These are phyloP conservation scores for Fomitopsis serialis DNA, from an alignment of 768 basidiomycete species.

Conservation along the genomic window DNA sequence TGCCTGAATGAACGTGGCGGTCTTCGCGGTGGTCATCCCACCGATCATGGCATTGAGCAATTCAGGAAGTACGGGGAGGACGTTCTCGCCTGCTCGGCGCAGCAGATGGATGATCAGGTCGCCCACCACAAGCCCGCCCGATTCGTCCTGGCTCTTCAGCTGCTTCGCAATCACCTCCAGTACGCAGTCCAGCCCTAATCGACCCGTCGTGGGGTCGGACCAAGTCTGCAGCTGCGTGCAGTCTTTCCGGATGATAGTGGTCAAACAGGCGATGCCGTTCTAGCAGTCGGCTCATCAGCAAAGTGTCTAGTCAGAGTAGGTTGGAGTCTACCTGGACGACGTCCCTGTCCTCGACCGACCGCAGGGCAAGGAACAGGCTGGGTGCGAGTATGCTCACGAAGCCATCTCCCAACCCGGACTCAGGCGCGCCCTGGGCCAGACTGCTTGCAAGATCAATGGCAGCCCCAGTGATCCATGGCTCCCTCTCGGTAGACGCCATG, in stretches of 20 bases:
- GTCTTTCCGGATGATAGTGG: constrained; percentile 83
- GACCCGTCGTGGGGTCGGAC: constrained; percentile 53
- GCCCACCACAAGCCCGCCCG: constrained; percentile 88
- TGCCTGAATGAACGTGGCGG: constrained; percentile 89
- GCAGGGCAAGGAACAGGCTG: constrained; percentile 64
- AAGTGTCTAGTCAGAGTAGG: not conserved
- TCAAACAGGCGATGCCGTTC: constrained; percentile 82
- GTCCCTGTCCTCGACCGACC: constrained; percentile 78
- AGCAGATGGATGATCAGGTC: constrained; percentile 93
- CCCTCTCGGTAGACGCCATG: constrained; percentile 46
- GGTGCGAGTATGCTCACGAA: constrained; percentile 76
- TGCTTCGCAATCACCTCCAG: constrained; percentile 74
- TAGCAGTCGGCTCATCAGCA: constrained; percentile 20
- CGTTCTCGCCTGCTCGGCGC: constrained; percentile 71
- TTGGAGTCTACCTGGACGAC: constrained; percentile 54
- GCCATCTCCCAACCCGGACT: constrained; percentile 68
- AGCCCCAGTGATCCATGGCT: constrained; percentile 72
- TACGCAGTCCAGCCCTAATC: constrained; percentile 71
- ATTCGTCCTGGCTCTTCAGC: constrained; percentile 78
- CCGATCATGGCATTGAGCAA: constrained; percentile 79
- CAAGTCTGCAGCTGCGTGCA: constrained; percentile 75
- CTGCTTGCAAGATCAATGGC: constrained; percentile 79
- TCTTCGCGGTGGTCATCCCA: constrained; percentile 80
- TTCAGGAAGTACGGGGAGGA: constrained; percentile 83
- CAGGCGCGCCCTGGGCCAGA: constrained; percentile 59